Percentiles rank a stretch among this genome's conserved stretches.
Evolutionary conservation across 208 protist species (phyloP).

Genomic region (Trichomonas gallinae): DNA sequence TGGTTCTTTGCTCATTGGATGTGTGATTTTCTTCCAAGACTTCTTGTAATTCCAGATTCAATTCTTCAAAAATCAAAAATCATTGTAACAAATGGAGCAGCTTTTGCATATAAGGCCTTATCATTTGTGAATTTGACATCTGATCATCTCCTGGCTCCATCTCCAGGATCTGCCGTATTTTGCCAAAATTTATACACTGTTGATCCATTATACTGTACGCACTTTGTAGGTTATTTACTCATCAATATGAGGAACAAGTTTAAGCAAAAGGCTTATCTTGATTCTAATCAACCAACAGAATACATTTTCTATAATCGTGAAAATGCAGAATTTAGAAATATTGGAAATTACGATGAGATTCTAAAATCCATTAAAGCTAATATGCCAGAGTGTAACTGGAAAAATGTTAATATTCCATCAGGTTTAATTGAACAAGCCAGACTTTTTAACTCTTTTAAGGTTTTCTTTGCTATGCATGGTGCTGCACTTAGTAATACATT

Average conservation of each 20-base stretch:
- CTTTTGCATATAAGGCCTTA: not conserved
- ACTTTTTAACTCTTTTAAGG: not conserved
- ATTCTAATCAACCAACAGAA: not conserved
- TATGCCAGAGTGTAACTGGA: not conserved
- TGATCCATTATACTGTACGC: not conserved
- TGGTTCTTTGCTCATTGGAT: not conserved
- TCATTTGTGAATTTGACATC: not conserved
- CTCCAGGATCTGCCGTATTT: not conserved
- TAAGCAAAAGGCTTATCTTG: not conserved
- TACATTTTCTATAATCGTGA: not conserved
- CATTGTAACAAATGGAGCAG: not conserved
- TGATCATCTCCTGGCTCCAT: not conserved
- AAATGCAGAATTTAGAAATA: not conserved
- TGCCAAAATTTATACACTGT: not conserved
- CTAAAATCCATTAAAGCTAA: not conserved
- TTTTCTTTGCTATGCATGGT: not conserved
- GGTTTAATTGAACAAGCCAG: not conserved
- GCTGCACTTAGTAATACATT: not conserved
- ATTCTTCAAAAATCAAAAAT: not conserved
- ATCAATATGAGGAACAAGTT: not conserved
- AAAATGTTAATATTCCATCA: not conserved
- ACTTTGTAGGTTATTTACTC: not conserved
- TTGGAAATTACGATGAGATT: not conserved
- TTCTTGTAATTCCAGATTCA: not conserved
- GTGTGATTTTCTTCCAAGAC: not conserved